These are phyloP conservation scores for Podospora fimiseda DNA, from an alignment of 495 filamentous ascomycete genomes.

Conservation along the genomic window DNA sequence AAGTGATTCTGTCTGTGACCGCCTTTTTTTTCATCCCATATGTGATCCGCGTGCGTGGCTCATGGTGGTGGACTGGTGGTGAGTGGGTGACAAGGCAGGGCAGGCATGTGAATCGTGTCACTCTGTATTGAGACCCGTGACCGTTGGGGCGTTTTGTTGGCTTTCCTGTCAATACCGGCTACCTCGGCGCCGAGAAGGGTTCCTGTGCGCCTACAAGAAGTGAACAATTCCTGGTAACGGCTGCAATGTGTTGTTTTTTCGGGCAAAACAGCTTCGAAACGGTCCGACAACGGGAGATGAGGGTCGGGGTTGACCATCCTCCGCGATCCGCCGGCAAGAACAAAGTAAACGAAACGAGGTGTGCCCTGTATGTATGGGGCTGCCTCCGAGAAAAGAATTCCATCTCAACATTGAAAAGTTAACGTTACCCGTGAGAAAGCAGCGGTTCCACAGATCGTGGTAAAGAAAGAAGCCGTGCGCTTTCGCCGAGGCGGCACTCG, in stretches of 20 bases:
- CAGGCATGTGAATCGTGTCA: too few relatives aligned
- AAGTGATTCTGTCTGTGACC: too few relatives aligned
- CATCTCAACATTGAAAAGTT: neutral
- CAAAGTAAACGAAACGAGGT: neutral
- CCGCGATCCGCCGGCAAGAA: neutral
- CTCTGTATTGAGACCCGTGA: too few relatives aligned
- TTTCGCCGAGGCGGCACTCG: neutral
- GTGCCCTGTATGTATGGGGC: neutral
- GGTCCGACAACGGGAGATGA: slow-evolving; percentile 2
- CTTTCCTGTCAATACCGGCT: neutral
- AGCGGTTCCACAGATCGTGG: neutral
- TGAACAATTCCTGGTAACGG: neutral
- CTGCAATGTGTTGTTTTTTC: slow-evolving; percentile 1
- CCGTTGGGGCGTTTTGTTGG: neutral
- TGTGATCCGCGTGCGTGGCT: too few relatives aligned
- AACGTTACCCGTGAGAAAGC: neutral
- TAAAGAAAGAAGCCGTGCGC: neutral
- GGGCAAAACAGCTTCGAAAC: neutral
- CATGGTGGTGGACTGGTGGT: too few relatives aligned
- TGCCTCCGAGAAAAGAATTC: too few relatives aligned
- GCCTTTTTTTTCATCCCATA: too few relatives aligned
- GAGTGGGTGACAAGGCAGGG: neutral
- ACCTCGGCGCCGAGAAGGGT: neutral
- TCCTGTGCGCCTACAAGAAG: neutral
- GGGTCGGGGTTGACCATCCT: neutral